These are phyloP conservation scores for Tolypocladium cylindrosporum DNA, from an alignment of 2,329 filamentous ascomycete genomes.

Conservation along the genomic window DNA sequence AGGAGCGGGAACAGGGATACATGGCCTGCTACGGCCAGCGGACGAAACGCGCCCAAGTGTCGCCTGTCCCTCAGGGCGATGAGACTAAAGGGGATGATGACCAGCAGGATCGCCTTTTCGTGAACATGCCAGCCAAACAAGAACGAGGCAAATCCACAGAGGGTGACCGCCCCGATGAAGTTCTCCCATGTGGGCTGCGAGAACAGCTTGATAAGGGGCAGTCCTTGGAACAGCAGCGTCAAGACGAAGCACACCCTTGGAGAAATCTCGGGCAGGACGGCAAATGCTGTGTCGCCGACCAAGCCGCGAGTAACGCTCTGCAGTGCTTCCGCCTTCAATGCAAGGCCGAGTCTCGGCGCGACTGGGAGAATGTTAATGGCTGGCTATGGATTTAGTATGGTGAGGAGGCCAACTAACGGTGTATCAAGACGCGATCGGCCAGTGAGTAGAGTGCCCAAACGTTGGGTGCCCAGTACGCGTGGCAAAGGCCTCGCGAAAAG, in stretches of 20 bases:
- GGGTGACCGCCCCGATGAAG: slow-evolving; percentile 80
- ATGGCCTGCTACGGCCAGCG: slow-evolving; percentile 84
- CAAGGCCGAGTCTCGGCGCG: slow-evolving; percentile 69
- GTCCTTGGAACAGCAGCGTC: slow-evolving; percentile 71
- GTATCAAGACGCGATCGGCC: slow-evolving; percentile 71
- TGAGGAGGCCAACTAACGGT: slow-evolving; percentile 42
- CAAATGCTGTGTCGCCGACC: slow-evolving; percentile 89
- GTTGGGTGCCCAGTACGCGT: slow-evolving; percentile 98
- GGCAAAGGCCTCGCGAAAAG: slow-evolving; percentile 86
- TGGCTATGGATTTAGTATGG: neutral
- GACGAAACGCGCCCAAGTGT: slow-evolving; percentile 84
- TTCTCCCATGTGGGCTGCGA: slow-evolving; percentile 71
- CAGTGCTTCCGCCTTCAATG: slow-evolving; percentile 63
- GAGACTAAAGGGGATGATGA: slow-evolving; percentile 91
- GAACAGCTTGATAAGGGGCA: slow-evolving; percentile 77
- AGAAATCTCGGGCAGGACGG: slow-evolving; percentile 78
- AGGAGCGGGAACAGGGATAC: slow-evolving; percentile 91
- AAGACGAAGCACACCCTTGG: slow-evolving; percentile 71
- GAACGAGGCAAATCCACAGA: slow-evolving; percentile 94
- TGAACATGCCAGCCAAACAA: slow-evolving; percentile 98
- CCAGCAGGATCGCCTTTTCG: slow-evolving; percentile 89
- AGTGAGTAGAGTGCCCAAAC: slow-evolving; percentile 97
- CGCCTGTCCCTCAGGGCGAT: slow-evolving; percentile 83
- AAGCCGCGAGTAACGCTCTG: slow-evolving; percentile 87
- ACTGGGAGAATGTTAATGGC: slow-evolving; percentile 35